Conservation (phyloP, 148 eudicot genomes). For the Euryodendron excelsum region DNA sequence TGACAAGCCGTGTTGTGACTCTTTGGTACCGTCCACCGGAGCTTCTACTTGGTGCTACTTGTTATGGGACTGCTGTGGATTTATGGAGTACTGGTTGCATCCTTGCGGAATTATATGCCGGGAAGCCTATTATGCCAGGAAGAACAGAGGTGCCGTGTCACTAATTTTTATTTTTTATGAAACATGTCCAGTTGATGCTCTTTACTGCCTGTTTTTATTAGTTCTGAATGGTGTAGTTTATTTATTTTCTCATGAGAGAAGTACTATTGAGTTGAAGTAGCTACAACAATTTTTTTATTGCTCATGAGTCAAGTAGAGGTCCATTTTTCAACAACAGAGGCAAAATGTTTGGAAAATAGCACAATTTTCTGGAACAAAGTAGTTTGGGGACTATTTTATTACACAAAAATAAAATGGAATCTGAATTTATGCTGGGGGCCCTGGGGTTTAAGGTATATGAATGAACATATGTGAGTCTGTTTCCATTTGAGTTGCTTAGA, state of each 20-base stretch:
- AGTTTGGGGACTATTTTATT: background rate
- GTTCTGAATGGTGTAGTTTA: background rate
- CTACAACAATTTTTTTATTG: background rate
- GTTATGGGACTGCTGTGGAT: constrained; percentile 73
- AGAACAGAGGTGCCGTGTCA: constrained; percentile 68
- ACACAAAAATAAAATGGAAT: background rate
- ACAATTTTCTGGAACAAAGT: background rate
- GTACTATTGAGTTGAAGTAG: background rate
- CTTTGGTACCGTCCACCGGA: constrained; percentile 93
- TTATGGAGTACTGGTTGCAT: constrained; percentile 92
- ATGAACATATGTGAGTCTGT: background rate
- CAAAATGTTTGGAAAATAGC: background rate
- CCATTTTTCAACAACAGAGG: background rate
- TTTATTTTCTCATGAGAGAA: background rate
- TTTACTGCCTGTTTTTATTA: constrained; percentile 1
- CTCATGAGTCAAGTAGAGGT: background rate
- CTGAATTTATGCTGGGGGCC: background rate
- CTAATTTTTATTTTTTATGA: background rate
- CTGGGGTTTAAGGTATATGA: background rate
- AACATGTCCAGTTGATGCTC: constrained; percentile 7
- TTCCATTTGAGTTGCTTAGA: background rate
- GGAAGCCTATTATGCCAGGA: constrained; percentile 90
- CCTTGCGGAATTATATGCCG: constrained; percentile 80
- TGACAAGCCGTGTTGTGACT: constrained; percentile 90
- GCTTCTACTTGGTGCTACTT: constrained; percentile 81